Evolutionary conservation across 352 stramenopile species (phyloP), one percentile per base, ranked within the genome.

Genomic region (Globisporangium cystogenes): DNA sequence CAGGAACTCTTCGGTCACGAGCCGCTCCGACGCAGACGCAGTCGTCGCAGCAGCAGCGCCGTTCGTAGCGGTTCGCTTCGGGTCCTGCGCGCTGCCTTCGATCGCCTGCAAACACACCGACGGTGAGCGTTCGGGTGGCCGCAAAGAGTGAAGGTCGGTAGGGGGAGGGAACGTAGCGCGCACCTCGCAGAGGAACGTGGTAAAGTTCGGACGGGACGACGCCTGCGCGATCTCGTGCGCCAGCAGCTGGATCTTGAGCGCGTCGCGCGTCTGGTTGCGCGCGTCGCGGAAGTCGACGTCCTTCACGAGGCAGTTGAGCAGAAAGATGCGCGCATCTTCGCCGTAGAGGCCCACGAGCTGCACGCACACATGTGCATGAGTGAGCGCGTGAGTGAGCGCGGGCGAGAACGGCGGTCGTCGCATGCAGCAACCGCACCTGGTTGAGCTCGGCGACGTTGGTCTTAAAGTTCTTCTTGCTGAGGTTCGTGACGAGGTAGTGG

Each of bases 381-480:
- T 20, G n/a, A 11, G 14, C 1, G 8, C 14, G 10, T 4, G 42
- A 7, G 23, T 39, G 24, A 5, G 12, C 4, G 11, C 11, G 4
- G 26, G 4, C 39, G 16, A 10, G 21, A 31, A 14, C 8, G 36
- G 5, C 26, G 26, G 26, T 2, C 26, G 3, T 2, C 26, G 2
- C 26, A 5, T 5, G 26, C 26, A 29, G 26, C 26, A 29, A 29
- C 26, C 26, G 26, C n/a, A 94, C 81, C 87, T 97, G 89, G 59
- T 96, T 96, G 48, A 97, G 76, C 71, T 97, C 89, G 14, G 87
- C 85, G 51, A 96, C 86, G 51, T 90, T 96, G 43, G 83, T 89
- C 73, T 96, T 96, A 70, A 96, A 95, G 68, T 96, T 96, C 56
- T 96, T 96, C 77, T 97, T 97, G 72, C 68, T 96, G 48, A 97